phyloP scores from a whole-genome alignment of 306 rosid genomes.

The Cyamopsis tetragonoloba region DNA sequence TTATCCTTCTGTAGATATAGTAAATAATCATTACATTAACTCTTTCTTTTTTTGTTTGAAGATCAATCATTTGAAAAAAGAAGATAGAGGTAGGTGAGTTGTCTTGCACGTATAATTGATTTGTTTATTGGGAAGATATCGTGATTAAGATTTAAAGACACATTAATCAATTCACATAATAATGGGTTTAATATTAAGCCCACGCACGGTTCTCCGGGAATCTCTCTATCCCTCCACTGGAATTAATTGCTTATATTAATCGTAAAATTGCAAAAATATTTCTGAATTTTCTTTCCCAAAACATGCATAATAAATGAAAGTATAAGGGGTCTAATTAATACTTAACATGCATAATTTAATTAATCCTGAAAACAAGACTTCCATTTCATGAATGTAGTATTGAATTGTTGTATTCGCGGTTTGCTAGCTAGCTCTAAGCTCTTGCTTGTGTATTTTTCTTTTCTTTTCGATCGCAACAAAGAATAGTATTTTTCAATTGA shows the following conservation, averaged over 20 bases:
- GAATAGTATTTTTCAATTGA: no score
- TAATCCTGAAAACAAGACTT: neutral
- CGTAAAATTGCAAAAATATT: neutral
- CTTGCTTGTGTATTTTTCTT: no score
- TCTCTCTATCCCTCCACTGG: slow-evolving; percentile 61
- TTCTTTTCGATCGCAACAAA: no score
- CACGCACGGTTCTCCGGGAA: slow-evolving; percentile 92
- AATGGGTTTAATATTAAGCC: slow-evolving; percentile 49
- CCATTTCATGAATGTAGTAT: slow-evolving; percentile 19
- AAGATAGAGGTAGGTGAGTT: slow-evolving; percentile 39
- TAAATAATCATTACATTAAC: neutral
- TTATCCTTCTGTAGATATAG: no score
- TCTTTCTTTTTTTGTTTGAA: neutral
- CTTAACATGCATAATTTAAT: neutral
- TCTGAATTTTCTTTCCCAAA: neutral
- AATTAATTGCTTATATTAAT: slow-evolving; percentile 21
- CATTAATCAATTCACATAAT: slow-evolving; percentile 24
- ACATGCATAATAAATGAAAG: neutral
- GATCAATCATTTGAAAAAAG: slow-evolving; percentile 13
- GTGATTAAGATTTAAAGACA: slow-evolving; percentile 44
- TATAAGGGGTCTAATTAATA: neutral
- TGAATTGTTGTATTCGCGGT: slow-evolving; percentile 28
- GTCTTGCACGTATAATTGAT: slow-evolving; percentile 48
- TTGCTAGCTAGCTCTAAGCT: no score
- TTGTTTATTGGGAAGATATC: slow-evolving; percentile 39